Base-by-base conservation (phyloP, 2,329 filamentous ascomycete genomes). In the Calonectria fujianensis region DNA sequence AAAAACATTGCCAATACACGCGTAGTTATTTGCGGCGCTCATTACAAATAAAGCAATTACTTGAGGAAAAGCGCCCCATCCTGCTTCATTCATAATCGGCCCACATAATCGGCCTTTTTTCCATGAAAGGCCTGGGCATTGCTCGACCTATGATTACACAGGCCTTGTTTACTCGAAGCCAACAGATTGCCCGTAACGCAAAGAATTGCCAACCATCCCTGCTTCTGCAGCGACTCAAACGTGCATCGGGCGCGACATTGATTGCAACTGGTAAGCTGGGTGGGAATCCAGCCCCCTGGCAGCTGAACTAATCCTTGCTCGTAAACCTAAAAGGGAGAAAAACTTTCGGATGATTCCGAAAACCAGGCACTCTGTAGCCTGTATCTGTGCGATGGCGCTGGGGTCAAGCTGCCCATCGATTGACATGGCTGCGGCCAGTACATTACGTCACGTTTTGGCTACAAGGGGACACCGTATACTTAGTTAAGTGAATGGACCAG, bases 401-500 rank as follows among this genome's bases (percentile, higher is more conserved):
- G 54, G 2, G 37, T 59, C 31, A 59, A 59, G 20, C 20, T 39
- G 20, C 39, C 39, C 32, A 39, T 61, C 6, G 32, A 61, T 39
- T 61, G 54, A 32, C 54, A 61, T 5, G 41, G 57, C 57, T 61
- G 41, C 2, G 35, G n/a, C 13, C n/a, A 61, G 35, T 41, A 61
- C 24, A 41, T 61, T 18, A 35, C 41, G 20, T 29, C 35, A 7
- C 57, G 35, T 1, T 61, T 61, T 29, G 35, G 57, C 35, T 61
- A 61, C 57, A 41, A 41, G n/a, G 57, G 29, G 57, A 61, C 35
- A 13, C 32, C 39, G 32, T 61, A 61, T 61, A n/a, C 54, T 61
- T 32, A 61, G 32, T 27, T 61, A 32, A n/a, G 54, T 20, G 39
- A 61, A 27, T 61, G 54, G 54, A 39, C 54, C n/a, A 61, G 39